Conservation (phyloP, 169 alveolate genomes). For the Nephromyces sp. region DNA sequence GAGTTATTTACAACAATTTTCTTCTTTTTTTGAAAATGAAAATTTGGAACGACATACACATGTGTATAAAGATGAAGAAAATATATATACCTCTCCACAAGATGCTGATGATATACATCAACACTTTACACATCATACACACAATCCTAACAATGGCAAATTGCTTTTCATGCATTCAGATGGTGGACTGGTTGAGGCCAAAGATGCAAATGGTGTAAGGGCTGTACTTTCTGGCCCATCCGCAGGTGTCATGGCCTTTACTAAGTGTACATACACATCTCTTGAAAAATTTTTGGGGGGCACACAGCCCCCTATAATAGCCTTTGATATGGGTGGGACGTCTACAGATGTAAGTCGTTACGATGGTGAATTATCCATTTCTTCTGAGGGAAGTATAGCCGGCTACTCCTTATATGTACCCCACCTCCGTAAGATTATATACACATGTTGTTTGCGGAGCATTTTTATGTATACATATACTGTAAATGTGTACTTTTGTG, state of each 20-base stretch:
- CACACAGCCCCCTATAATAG: slow-evolving; percentile 47
- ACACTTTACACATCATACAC: no score
- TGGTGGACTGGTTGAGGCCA: slow-evolving; percentile 61
- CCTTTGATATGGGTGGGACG: slow-evolving; percentile 84
- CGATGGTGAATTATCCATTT: slow-evolving; percentile 28
- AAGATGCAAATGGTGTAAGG: slow-evolving; percentile 48
- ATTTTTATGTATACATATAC: no score
- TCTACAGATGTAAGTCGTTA: slow-evolving; percentile 62
- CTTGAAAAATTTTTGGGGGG: slow-evolving; percentile 6
- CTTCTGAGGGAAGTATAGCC: background rate
- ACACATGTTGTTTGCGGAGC: no score
- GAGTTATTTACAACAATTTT: slow-evolving; percentile 22
- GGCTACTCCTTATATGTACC: slow-evolving; percentile 1
- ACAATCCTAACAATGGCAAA: no score
- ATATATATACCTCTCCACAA: slow-evolving; percentile 8
- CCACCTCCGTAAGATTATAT: background rate
- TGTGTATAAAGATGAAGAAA: slow-evolving; percentile 23
- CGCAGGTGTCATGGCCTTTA: slow-evolving; percentile 59
- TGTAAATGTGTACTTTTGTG: no score
- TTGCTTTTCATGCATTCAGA: slow-evolving; percentile 66
- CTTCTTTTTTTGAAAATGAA: slow-evolving; percentile 46
- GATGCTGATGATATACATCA: no score
- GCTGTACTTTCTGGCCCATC: slow-evolving; percentile 77
- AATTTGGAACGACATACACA: no score
- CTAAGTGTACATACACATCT: slow-evolving; percentile 33